Evolutionary conservation across 1,284 basidiomycete genomes (phyloP).

Genomic region (Pseudozyma sp.): DNA sequence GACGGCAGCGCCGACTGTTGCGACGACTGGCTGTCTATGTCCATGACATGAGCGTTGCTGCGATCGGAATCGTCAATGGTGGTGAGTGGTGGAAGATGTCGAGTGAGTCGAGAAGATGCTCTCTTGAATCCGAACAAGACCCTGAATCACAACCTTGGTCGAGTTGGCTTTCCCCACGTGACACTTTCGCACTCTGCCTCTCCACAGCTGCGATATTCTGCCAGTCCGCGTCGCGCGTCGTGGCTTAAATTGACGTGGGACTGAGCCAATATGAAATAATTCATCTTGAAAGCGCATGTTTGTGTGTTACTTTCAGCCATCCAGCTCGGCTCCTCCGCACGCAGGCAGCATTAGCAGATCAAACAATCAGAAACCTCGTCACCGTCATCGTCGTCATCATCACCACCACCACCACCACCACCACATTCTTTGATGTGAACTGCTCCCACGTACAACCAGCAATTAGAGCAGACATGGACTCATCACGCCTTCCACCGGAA

Average conservation of each 20-base stretch:
- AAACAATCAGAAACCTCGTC: slow-evolving; percentile 2
- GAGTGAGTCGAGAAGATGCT: not conserved
- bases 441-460: too few relatives aligned
- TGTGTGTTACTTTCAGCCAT: slow-evolving; percentile 21
- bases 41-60: slow-evolving; percentile 21
- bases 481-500: slow-evolving; percentile 36
- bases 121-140: not conserved
- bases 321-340: slow-evolving; percentile 26
- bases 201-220: slow-evolving; percentile 1
- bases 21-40: slow-evolving; percentile 8
- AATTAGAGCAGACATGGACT: slow-evolving; percentile 17
- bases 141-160: not conserved
- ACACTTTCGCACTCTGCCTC: slow-evolving; percentile 3
- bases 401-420: not conserved
- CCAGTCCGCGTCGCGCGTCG: slow-evolving; percentile 28
- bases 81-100: not conserved
- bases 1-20: slow-evolving; percentile 1
- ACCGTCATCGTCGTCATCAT: not conserved
- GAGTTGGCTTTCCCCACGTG: slow-evolving; percentile 19
- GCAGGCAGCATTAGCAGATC: not conserved
- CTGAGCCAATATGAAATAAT: not conserved
- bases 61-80: too few relatives aligned
- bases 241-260: slow-evolving; percentile 15
- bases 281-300: not conserved
- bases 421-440: not conserved